A percentile compares a stretch with the other conserved stretches of the same genome.
phyloP scores from a whole-genome alignment of 768 basidiomycete species.

The Pleurotus salmoneostramineus region DNA sequence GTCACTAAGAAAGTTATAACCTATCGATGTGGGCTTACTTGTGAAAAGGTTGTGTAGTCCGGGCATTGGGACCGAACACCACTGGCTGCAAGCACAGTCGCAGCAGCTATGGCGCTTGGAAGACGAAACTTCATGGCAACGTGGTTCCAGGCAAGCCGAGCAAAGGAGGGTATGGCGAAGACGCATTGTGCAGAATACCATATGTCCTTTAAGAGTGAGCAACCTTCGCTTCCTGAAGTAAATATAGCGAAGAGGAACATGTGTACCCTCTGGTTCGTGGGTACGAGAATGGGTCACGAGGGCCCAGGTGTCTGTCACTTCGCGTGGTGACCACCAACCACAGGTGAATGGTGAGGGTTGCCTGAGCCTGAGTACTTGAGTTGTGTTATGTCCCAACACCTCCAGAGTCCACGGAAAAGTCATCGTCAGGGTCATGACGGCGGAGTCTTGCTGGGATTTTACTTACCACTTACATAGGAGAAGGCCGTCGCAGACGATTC shows the following conservation, averaged over 20 bases:
- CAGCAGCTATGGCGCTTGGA: conserved; percentile 17
- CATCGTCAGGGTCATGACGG: too few species aligned
- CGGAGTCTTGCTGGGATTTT: too few species aligned
- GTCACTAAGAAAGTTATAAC: too few species aligned
- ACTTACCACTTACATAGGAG: too few species aligned
- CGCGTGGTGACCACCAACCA: too few species aligned
- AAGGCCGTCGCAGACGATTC: too few species aligned
- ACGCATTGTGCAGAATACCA: background rate
- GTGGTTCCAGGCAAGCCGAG: background rate
- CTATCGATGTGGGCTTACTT: conserved; percentile 25
- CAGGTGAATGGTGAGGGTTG: too few species aligned
- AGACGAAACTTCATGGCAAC: conserved; percentile 17
- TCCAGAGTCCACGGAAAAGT: too few species aligned
- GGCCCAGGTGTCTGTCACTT: too few species aligned
- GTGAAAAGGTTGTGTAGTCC: conserved; percentile 58
- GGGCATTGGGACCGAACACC: conserved; percentile 44
- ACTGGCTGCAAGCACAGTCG: conserved; percentile 18
- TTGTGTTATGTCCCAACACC: too few species aligned
- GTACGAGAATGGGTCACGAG: background rate
- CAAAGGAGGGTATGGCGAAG: background rate
- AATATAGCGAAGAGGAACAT: background rate
- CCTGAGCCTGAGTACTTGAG: too few species aligned
- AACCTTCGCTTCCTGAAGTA: background rate
- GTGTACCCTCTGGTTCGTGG: background rate
- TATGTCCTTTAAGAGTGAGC: background rate